Evolutionary conservation across 2,329 filamentous ascomycete genomes (phyloP), one percentile per base, ranked within the genome.

Genomic region (Penicillium sp.): DNA sequence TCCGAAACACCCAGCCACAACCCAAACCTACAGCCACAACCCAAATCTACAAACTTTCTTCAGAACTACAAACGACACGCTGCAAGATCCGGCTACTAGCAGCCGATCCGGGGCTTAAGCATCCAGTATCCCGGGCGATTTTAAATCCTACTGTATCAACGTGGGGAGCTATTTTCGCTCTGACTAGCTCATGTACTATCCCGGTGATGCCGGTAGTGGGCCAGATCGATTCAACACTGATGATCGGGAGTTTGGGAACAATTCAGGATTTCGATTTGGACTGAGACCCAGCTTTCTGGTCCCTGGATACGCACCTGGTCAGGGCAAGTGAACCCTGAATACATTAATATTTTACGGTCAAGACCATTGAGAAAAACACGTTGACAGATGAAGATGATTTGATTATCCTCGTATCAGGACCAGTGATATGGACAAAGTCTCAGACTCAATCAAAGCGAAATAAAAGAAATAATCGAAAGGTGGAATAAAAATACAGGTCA

Each of bases 391-490:
- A 40, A 42, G 14, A n/a, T 33, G 22, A 49, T 42, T 42, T 40
- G 22, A 49, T 49, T 33, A 29, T 37, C 27, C 35, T 47, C 8
- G 43, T 35, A 52, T 52, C 35, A 48, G n/a, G 20, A 27, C 29
- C 23, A 25, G 37, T 35, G 20, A 51, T 53, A 53, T 31, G 18
- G 12, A 42, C 35, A 46, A 49, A 54, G 55, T 53, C 49, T 29
- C 55, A 25, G 55, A 59, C 54, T 29, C 51, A 45, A 23, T 49
- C 31, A 50, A 50, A 41, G 31, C 25, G 49, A 43, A 50, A 37
- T 33, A 54, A 49, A 50, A 55, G 11, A 27, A 48, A 45, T 51
- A 47, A 37, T 41, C 43, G 25, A 37, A 20, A 44, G 23, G 18
- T 14, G 23, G 7, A n/a, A 23, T 42, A 51, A 26, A 37, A 43